Percentiles rank a stretch among this genome's conserved stretches.
These are phyloP conservation scores for Crotalaria pallida DNA, from an alignment of 306 rosid genomes.

Conservation along the genomic window DNA sequence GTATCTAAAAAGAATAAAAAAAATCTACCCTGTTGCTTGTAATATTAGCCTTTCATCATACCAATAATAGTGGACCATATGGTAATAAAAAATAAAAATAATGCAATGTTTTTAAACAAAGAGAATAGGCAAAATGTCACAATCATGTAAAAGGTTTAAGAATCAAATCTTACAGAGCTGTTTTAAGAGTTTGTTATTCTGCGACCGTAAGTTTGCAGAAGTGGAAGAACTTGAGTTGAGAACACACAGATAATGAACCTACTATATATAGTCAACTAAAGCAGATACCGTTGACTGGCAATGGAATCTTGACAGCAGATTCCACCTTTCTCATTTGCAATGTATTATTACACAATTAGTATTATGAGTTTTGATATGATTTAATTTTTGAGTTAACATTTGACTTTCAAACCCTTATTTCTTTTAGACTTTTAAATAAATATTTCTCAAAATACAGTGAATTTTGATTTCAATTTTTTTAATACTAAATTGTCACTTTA, in stretches of 20 bases:
- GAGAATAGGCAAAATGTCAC: background rate
- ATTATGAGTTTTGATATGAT: too few species aligned
- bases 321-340: background rate
- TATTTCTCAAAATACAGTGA: too few species aligned
- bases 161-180: conserved; percentile 10
- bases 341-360: too few species aligned
- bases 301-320: background rate
- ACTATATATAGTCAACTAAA: background rate
- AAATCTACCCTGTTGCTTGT: background rate
- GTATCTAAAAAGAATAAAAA: background rate
- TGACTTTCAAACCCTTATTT: too few species aligned
- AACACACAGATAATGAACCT: background rate
- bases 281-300: background rate
- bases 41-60: background rate
- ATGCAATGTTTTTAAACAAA: background rate
- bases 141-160: background rate
- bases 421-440: too few species aligned
- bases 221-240: conserved; percentile 2
- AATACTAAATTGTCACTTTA: too few species aligned
- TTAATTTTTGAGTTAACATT: too few species aligned
- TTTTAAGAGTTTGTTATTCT: background rate
- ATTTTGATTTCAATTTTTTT: too few species aligned
- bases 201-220: background rate
- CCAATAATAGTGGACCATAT: conserved; percentile 17
- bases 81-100: background rate